Evolutionary conservation across 2,329 filamentous ascomycete species (phyloP).

Genomic region (Cladorrhinum sp.): DNA sequence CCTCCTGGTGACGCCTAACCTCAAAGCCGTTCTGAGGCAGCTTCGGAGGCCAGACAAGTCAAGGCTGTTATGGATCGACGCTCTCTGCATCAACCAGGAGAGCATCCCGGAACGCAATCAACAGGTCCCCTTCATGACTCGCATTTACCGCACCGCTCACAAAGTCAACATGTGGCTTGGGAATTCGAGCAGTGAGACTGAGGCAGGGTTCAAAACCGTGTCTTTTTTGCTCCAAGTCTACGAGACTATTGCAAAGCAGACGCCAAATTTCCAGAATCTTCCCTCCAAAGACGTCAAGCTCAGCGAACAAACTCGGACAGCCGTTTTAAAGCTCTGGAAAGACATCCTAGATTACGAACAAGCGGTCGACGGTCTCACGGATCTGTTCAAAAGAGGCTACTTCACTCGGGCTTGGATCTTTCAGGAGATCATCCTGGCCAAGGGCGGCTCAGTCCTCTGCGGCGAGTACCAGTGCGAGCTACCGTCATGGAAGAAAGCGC

Average conservation of each 20-base stretch:
- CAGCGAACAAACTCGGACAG: neutral
- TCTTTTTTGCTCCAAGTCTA: neutral
- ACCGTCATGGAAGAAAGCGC: neutral
- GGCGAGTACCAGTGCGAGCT: neutral
- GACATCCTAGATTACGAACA: neutral
- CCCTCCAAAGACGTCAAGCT: neutral
- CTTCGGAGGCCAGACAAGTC: neutral
- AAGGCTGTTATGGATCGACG: conserved; percentile 4
- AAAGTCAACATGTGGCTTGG: conserved; percentile 1
- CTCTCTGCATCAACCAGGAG: conserved; percentile 9
- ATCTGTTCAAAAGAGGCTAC: neutral
- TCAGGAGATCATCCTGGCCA: neutral
- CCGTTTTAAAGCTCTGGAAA: neutral
- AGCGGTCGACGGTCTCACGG: neutral
- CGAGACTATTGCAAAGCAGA: neutral
- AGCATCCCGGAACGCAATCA: neutral
- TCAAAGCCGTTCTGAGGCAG: neutral
- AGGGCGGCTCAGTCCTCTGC: neutral
- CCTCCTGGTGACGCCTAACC: neutral
- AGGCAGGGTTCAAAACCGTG: neutral
- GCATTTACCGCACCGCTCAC: conserved; percentile 1
- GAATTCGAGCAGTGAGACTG: neutral
- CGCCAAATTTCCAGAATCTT: neutral
- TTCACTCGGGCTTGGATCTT: neutral
- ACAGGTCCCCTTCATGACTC: conserved; percentile 6